Evolutionary conservation across 768 basidiomycete species (phyloP), one percentile per base, ranked within the genome.

Genomic region (Solioccasus polychromus): DNA sequence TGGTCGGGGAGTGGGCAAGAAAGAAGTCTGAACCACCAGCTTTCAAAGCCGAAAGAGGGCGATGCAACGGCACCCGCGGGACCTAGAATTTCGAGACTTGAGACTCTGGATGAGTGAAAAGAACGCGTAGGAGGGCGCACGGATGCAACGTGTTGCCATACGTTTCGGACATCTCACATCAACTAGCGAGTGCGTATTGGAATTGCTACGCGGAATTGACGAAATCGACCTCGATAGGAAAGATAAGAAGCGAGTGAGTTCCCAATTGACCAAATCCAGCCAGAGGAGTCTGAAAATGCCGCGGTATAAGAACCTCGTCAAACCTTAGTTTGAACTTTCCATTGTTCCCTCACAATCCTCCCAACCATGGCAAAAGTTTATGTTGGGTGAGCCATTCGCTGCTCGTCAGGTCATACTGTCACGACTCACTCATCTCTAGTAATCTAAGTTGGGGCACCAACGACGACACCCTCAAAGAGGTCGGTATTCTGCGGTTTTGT

Each of bases 361-460:
- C 34, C 42, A 20, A 57, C 38, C 61, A 67, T 67, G 65, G 40
- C 63, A 50, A 65, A 65, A 53, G 8, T 65, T 41, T 65, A 67
- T 39, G 63, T 65, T 39, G 63, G 63, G 63, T 67, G 52, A 57
- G 60, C 39, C n/a, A 29, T 5, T 34, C 32, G n/a, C 18, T 32
- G 32, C 32, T 34, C 32, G 12, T 12, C 12, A 15, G 11, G 5
- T 29, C 41, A 34, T n/a, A n/a, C n/a, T n/a, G n/a, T n/a, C n/a
- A n/a, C n/a, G n/a, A n/a, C 32, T 50, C 36, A 34, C 19, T 35
- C 35, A 28, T 1, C 12, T 19, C 24, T 35, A 68, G 64, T 44
- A 67, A 67, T 37, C 22, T 68, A 47, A 68, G 67, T 55, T 67
- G 67, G 67, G 15, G 5, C 35, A 67, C 67, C 9, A 66, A 58